Conservation (phyloP, 2,329 filamentous ascomycete genomes). For the Colletotrichum limetticola region DNA sequence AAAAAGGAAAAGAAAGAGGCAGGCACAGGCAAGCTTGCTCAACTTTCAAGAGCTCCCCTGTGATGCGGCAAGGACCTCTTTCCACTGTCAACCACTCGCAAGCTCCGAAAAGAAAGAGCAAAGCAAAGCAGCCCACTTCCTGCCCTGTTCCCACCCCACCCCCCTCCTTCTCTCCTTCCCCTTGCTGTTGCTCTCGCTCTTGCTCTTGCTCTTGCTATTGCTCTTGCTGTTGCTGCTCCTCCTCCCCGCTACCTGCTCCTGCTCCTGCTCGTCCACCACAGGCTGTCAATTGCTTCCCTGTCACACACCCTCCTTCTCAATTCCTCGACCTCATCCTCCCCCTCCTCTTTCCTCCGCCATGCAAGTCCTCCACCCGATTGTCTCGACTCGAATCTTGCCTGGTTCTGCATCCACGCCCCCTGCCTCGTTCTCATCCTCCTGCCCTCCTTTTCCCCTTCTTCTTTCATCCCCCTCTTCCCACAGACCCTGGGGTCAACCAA, state of each 20-base stretch:
- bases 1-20: background rate
- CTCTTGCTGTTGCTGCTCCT: background rate
- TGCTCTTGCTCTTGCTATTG: background rate
- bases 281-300: conserved; percentile 13
- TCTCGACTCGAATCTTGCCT: conserved; percentile 18
- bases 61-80: conserved; percentile 9
- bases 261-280: background rate
- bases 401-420: conserved; percentile 17
- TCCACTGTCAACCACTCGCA: conserved; percentile 25
- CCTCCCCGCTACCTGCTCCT: background rate
- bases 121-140: conserved; percentile 6
- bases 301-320: conserved; percentile 7
- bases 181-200: background rate
- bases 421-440: background rate
- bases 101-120: conserved; percentile 30
- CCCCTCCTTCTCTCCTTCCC: background rate
- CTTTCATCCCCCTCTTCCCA: conserved; percentile 6
- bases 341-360: conserved; percentile 5
- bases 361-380: background rate
- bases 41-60: conserved; percentile 13
- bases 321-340: conserved; percentile 9
- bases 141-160: conserved; percentile 5
- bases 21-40: background rate
- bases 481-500: conserved; percentile 29
- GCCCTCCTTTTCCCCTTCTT: background rate